Percentiles rank a stretch among this genome's conserved stretches.
Evolutionary conservation across 768 basidiomycete species (phyloP).

Genomic region (Rossbeevera mucosa): DNA sequence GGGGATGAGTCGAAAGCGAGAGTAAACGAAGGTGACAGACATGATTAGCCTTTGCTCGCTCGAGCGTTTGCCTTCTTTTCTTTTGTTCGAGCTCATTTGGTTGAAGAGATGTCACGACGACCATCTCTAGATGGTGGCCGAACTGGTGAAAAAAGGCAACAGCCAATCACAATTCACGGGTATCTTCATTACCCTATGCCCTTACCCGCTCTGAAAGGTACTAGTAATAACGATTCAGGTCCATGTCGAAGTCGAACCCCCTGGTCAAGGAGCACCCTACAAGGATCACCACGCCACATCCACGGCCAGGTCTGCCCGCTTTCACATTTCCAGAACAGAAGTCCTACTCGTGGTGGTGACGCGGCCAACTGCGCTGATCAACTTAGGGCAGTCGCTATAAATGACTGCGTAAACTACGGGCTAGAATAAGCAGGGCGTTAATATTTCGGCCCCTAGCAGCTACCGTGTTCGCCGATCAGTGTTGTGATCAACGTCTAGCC

Average conservation of each 20-base stretch:
- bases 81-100: slow-evolving; percentile 30
- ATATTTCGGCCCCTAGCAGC: slow-evolving; percentile 11
- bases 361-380: neutral
- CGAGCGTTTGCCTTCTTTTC: slow-evolving; percentile 48
- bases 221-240: no score
- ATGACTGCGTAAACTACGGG: slow-evolving; percentile 2
- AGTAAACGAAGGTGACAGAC: slow-evolving; percentile 33
- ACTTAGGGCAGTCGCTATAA: neutral
- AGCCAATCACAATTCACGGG: neutral
- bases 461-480: neutral
- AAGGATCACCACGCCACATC: neutral
- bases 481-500: neutral
- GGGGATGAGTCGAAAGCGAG: neutral
- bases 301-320: slow-evolving; percentile 6
- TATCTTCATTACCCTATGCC: neutral
- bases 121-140: slow-evolving; percentile 13
- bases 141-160: neutral
- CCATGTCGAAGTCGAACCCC: no score
- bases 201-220: no score
- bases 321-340: neutral
- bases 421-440: neutral
- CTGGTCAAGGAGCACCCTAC: neutral
- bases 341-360: neutral
- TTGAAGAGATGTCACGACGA: slow-evolving; percentile 19
- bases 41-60: slow-evolving; percentile 54